Base-by-base conservation (phyloP, 345 rosid species). In the Lumnitzera littorea region DNA sequence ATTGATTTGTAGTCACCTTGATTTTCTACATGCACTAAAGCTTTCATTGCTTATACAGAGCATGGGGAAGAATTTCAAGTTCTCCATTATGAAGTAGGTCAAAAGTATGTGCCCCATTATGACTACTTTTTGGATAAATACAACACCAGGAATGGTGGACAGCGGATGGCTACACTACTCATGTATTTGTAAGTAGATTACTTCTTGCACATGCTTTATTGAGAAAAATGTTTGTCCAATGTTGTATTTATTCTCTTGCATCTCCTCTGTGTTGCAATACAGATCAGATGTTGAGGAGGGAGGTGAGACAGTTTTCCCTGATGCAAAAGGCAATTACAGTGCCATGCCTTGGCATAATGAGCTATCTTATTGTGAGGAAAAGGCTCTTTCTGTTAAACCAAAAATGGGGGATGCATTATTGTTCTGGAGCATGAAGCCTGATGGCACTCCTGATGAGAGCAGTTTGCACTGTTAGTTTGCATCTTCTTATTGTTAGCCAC, bases 11-110 rank as follows among this genome's bases (percentile, higher is more conserved):
- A n/a, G 55, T 16, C 2, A 16, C 24, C 27, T 14, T 3, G 24
- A 15, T 29, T 11, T 11, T 16, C 27, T 53, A 53, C 56, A 20
- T 57, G 65, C 69, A n/a, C 46, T 65, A 36, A 36, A 36, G 43
- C 43, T 8, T 36, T 36, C 10, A 36, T 36, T 36, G 8, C 43
- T 36, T 5, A 36, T 36, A 55, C 91, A 94, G 97, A 91, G 57
- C 75, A 94, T 27, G 99, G 99, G 43, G 97, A 94, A 78, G 95
- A 97, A 61, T 92, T 91, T 70, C 97, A 94, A 76, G 67, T 94
- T 52, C 95, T 94, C 56, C 99, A 94, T 58, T 91, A 90, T 62
- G 97, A 94, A 77, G 88, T 73, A 56, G 99, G 99, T 62, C 96
- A 90, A 51, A 87, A 90, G 69, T 91, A 94, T 57, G 97, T 88